Evolutionary conservation across 2,329 filamentous ascomycete genomes (phyloP).

Genomic region (Stemphylium beticola): DNA sequence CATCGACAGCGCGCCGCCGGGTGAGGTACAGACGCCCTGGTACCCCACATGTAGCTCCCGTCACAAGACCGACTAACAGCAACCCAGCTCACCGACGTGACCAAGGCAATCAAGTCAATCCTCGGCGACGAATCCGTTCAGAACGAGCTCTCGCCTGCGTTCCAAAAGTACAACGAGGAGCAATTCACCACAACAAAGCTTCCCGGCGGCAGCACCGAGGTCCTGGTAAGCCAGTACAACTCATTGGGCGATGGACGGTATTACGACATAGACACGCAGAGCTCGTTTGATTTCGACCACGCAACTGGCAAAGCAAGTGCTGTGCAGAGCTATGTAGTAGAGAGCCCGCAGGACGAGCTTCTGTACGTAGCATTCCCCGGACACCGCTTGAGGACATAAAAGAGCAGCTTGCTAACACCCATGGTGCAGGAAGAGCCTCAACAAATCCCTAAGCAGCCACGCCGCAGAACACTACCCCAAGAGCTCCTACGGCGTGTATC

Average conservation of each 20-base stretch:
- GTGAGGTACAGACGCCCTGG: constrained; percentile 73
- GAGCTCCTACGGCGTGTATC: constrained; percentile 81
- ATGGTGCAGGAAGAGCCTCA: constrained; percentile 73
- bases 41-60: background rate
- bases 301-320: constrained; percentile 81
- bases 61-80: constrained; percentile 28
- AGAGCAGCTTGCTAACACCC: constrained; percentile 1
- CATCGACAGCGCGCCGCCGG: constrained; percentile 90
- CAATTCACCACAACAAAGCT: constrained; percentile 90
- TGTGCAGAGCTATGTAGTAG: constrained; percentile 78
- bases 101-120: constrained; percentile 89
- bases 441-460: constrained; percentile 78
- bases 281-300: constrained; percentile 89
- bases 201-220: constrained; percentile 79
- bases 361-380: constrained; percentile 65
- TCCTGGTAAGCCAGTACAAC: constrained; percentile 86
- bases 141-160: constrained; percentile 77
- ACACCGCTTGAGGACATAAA: background rate
- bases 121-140: constrained; percentile 73
- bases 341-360: constrained; percentile 77
- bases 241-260: constrained; percentile 80
- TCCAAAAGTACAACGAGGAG: constrained; percentile 94
- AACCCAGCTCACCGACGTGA: constrained; percentile 79
- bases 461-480: constrained; percentile 87
- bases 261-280: constrained; percentile 87